Evolutionary conservation across 108 stramenopile species (phyloP).

Genomic region (Aurantiochytrium sp.): DNA sequence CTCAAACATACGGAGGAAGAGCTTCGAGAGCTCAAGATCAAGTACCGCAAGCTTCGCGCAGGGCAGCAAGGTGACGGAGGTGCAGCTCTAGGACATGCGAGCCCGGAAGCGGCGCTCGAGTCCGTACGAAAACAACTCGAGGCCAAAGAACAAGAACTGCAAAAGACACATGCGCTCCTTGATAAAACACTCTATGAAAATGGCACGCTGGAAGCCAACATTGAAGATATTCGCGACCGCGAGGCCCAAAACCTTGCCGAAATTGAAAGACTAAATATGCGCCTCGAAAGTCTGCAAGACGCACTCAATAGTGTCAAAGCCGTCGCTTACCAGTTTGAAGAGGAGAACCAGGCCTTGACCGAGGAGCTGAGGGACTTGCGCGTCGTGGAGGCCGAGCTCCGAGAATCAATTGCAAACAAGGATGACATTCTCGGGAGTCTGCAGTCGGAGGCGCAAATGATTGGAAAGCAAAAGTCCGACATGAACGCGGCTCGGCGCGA

Average conservation of each 20-base stretch:
- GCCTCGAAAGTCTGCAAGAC: not conserved
- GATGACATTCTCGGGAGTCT: constrained; percentile 15
- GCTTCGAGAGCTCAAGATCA: not conserved
- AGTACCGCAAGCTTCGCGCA: not conserved
- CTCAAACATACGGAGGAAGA: constrained; percentile 5
- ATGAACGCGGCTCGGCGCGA: constrained; percentile 12
- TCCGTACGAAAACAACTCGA: not conserved
- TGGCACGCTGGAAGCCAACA: not conserved
- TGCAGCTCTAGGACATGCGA: not conserved
- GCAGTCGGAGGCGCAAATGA: not conserved
- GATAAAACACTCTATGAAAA: not conserved
- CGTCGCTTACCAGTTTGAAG: not conserved
- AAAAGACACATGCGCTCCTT: not conserved
- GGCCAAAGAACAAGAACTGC: not conserved
- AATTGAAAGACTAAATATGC: not conserved
- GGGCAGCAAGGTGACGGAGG: not conserved
- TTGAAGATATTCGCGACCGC: not conserved
- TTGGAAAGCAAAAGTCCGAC: not conserved
- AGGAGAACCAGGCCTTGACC: not conserved
- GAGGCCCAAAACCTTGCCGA: not conserved
- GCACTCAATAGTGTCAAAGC: not conserved
- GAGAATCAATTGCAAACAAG: not conserved
- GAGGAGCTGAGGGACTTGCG: not conserved
- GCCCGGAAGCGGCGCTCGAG: not conserved
- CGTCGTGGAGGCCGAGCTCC: not conserved